phyloP scores from a whole-genome alignment of 148 eudicot genomes.

The Pharnaceum exiguum region DNA sequence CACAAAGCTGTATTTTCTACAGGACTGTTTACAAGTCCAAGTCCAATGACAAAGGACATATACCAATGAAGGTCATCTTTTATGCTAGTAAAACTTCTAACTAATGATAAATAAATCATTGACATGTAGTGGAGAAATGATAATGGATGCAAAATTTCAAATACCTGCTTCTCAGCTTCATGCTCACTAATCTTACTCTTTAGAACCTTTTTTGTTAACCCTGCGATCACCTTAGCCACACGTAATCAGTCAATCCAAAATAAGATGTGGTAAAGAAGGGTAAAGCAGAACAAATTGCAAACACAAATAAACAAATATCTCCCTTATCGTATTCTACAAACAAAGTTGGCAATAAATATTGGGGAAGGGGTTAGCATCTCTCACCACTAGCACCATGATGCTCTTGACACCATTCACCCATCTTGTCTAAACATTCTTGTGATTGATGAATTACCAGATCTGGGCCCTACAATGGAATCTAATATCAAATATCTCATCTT shows the following conservation, averaged over 20 bases:
- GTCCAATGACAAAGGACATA: too few species aligned
- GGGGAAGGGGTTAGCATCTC: conserved; percentile 9
- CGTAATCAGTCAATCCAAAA: too few species aligned
- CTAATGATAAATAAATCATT: neutral
- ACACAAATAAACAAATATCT: neutral
- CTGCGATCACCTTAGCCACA: conserved; percentile 36
- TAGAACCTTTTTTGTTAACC: conserved; percentile 74
- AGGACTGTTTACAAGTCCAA: too few species aligned
- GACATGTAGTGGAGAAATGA: neutral
- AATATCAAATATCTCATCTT: too few species aligned
- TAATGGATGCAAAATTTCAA: neutral
- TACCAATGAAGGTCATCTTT: too few species aligned
- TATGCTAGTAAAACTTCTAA: too few species aligned
- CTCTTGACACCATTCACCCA: conserved; percentile 86
- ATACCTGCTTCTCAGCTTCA: conserved; percentile 88
- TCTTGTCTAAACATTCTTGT: conserved; percentile 67
- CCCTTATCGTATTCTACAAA: neutral
- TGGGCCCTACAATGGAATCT: conserved; percentile 65
- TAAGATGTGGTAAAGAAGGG: neutral
- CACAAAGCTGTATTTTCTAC: too few species aligned
- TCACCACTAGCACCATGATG: conserved; percentile 92
- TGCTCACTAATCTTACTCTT: conserved; percentile 54
- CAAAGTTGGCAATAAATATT: neutral
- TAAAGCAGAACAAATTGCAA: conserved; percentile 10
- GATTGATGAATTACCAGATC: conserved; percentile 80